Percentiles rank a stretch among this genome's conserved stretches.
Evolutionary conservation across 1,284 basidiomycete genomes (phyloP).

Genomic region (Violaceomyces palustris): DNA sequence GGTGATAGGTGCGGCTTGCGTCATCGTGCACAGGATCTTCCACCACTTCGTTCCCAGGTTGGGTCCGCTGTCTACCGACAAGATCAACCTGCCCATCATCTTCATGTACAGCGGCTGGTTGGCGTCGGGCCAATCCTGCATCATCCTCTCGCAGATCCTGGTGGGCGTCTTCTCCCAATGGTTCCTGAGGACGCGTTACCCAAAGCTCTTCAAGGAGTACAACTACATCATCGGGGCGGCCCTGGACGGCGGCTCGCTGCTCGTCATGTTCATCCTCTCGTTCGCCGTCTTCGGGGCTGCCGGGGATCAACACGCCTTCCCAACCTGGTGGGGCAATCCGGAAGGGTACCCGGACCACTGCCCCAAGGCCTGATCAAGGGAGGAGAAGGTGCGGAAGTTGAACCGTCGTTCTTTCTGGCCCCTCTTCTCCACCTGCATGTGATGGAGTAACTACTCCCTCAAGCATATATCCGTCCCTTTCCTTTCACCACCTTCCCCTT

Average conservation of each 20-base stretch:
- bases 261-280: constrained; percentile 65
- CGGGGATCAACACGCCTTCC: constrained; percentile 51
- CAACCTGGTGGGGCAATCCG: constrained; percentile 22
- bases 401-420: too few species aligned
- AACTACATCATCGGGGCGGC: constrained; percentile 68
- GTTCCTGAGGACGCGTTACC: constrained; percentile 20
- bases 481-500: too few species aligned
- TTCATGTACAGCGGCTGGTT: constrained; percentile 22
- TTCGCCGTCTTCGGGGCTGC: constrained; percentile 67
- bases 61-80: constrained; percentile 4
- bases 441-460: too few species aligned
- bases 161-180: constrained; percentile 21
- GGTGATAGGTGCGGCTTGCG: constrained; percentile 11
- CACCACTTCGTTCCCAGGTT: constrained; percentile 5
- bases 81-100: constrained; percentile 24
- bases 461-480: too few species aligned
- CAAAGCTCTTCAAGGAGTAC: constrained; percentile 57
- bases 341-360: constrained; percentile 4
- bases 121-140: constrained; percentile 15
- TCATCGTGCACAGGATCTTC: constrained; percentile 10
- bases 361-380: too few species aligned
- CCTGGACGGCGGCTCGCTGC: constrained; percentile 56
- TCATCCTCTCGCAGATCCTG: constrained; percentile 14
- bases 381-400: too few species aligned
- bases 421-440: too few species aligned